Base-by-base conservation (phyloP, 345 rosid genomes). In the Hibiscus tridactylites region DNA sequence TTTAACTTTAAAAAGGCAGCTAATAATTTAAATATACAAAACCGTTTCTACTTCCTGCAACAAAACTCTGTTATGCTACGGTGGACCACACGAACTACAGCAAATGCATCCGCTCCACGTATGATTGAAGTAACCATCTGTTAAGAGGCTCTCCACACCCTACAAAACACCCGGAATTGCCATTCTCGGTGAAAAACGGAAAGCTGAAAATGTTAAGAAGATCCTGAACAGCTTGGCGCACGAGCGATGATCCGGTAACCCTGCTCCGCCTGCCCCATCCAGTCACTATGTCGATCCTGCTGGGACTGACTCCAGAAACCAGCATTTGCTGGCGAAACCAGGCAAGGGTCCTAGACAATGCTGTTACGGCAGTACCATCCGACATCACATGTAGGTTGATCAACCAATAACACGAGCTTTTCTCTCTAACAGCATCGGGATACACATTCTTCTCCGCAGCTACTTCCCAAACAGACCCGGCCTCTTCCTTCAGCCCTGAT, bases 361-460 rank as follows among this genome's bases (percentile, higher is more conserved):
- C 96, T 5, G 92, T 94, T 53, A 94, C 76, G 5, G 97, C 97
- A 12, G 97, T 94, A 74, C 95, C 98, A 44, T 94, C 97, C 2
- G 96, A 94, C 98, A 94, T 94, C 61, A 91, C 97, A 72, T 94
- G 98, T 65, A 94, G 89, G 78, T 94, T 91, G 29, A 91, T 94
- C 66, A 94, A 90, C 97, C 97, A 94, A 75, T 91, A 91, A 73
- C 85, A 86, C 0, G 88, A 81, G 72, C 91, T 76, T 73, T 90
- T 91, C 86, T 94, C 88, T 81, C 75, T 90, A 54, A 94, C 76
- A 11, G 92, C 90, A 71, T 91, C 96, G 0, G 95, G 97, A 64
- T 88, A 94, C 37, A 94, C 91, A 72, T 94, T 90, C 82, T 80
- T 91, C 69, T 85, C 81, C 2, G 85, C 89, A 58, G 96, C 96